Conservation (phyloP, 371 early-diverging fungal species). For the Fennellomyces sp. region DNA sequence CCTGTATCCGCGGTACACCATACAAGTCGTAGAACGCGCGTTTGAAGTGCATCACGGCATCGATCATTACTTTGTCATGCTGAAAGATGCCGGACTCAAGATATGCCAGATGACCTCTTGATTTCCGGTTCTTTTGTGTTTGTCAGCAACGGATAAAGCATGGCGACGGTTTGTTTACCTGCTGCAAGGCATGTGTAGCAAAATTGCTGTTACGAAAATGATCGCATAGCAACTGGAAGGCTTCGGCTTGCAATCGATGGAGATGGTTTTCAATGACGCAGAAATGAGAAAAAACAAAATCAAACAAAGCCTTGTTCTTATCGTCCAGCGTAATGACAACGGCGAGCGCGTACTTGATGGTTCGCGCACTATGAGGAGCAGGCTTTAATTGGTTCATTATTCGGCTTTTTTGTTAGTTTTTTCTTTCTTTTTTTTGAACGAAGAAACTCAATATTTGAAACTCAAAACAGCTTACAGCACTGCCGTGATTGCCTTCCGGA, state of each 20-base stretch:
- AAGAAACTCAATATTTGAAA: too few relatives aligned
- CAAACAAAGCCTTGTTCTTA: slow-evolving; percentile 52
- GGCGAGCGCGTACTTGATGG: slow-evolving; percentile 64
- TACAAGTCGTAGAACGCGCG: slow-evolving; percentile 56
- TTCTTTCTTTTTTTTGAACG: too few relatives aligned
- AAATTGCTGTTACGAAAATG: slow-evolving; percentile 30
- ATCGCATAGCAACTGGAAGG: slow-evolving; percentile 49
- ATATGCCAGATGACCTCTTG: slow-evolving; percentile 28
- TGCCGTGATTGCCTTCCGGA: neutral
- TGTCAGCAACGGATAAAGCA: neutral
- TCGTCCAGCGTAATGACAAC: slow-evolving; percentile 59
- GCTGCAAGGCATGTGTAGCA: neutral
- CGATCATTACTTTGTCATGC: slow-evolving; percentile 47
- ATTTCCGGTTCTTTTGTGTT: slow-evolving; percentile 16
- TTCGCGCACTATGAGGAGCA: slow-evolving; percentile 43
- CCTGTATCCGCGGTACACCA: slow-evolving; percentile 64
- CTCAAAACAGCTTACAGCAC: slow-evolving; percentile 20
- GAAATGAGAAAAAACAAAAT: slow-evolving; percentile 70
- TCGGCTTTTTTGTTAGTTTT: neutral
- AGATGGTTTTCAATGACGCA: slow-evolving; percentile 63
- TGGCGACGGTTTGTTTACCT: neutral
- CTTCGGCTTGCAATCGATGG: slow-evolving; percentile 61
- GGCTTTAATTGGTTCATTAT: too few relatives aligned
- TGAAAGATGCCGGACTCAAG: slow-evolving; percentile 53
- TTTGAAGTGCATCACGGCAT: slow-evolving; percentile 57